Evolutionary conservation across 2,329 filamentous ascomycete species (phyloP).

Genomic region (Pseudocercospora crystallina): DNA sequence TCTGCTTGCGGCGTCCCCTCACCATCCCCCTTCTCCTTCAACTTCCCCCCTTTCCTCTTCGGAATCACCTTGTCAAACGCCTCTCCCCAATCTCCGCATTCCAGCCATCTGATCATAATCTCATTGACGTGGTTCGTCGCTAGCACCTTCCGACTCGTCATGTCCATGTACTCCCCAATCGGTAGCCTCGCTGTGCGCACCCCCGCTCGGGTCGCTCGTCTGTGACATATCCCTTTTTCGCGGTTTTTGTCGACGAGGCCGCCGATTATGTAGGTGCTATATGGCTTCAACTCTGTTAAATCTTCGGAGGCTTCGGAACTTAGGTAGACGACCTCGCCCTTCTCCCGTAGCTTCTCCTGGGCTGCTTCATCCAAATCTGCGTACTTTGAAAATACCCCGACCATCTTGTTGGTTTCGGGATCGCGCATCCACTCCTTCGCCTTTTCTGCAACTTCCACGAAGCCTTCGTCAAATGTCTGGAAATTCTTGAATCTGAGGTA

Average conservation of each 20-base stretch:
- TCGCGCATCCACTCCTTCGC: constrained; percentile 68
- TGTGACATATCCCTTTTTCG: constrained; percentile 92
- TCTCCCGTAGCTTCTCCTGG: constrained; percentile 22
- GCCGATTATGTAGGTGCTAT: constrained; percentile 89
- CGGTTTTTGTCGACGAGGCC: constrained; percentile 95
- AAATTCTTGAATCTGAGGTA: constrained; percentile 80
- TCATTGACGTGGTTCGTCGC: constrained; percentile 95
- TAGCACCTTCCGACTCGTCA: constrained; percentile 81
- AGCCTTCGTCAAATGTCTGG: constrained; percentile 71
- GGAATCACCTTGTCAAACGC: constrained; percentile 89
- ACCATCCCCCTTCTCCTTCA: constrained; percentile 45
- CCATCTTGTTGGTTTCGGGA: constrained; percentile 38
- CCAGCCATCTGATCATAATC: constrained; percentile 93
- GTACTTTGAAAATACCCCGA: constrained; percentile 27
- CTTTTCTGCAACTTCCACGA: constrained; percentile 64
- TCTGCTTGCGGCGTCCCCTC: too few species aligned
- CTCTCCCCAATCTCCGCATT: constrained; percentile 84
- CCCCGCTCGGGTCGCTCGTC: constrained; percentile 69
- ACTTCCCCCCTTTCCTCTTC: constrained; percentile 77
- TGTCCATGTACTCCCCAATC: constrained; percentile 92
- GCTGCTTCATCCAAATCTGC: constrained; percentile 21
- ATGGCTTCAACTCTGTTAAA: constrained; percentile 77
- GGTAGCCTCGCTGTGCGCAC: constrained; percentile 88
- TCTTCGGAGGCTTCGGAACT: constrained; percentile 88
- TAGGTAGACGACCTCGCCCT: constrained; percentile 75